Evolutionary conservation across 148 eudicot species (phyloP).

Genomic region (Rhododendron henanense): DNA sequence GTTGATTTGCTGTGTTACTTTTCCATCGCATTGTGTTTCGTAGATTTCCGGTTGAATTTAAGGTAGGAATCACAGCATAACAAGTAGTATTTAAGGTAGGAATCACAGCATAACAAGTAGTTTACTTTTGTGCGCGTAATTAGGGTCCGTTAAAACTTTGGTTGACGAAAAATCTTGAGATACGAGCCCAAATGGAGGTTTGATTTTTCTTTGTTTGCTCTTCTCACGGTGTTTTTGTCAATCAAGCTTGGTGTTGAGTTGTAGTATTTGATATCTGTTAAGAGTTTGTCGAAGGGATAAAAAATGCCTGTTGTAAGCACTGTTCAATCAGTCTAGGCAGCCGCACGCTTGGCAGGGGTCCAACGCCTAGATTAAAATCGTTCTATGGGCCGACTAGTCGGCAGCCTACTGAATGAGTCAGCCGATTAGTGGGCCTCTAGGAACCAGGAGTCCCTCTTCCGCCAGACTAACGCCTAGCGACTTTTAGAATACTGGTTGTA

Average conservation of each 20-base stretch:
- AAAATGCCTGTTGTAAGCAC: background rate
- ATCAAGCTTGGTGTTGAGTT: background rate
- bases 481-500: background rate
- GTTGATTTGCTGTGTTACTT: background rate
- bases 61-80: too few relatives aligned
- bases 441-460: too few relatives aligned
- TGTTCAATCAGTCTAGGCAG: too few relatives aligned
- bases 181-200: background rate
- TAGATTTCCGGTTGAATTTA: background rate
- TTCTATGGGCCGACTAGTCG: too few relatives aligned
- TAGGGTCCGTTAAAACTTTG: background rate
- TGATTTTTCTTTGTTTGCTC: background rate
- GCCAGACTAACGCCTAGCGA: background rate
- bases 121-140: background rate
- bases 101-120: background rate
- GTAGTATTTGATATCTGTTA: background rate
- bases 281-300: background rate
- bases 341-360: too few relatives aligned
- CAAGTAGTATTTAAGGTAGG: too few relatives aligned
- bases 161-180: conserved; percentile 1
- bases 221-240: background rate
- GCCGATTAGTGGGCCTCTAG: too few relatives aligned
- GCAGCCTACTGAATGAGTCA: too few relatives aligned
- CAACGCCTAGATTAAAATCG: too few relatives aligned
- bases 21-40: background rate